Percentiles rank a stretch among this genome's conserved stretches.
Conservation (phyloP, 2,329 filamentous ascomycete genomes). For the Dissoconium aciculare region DNA sequence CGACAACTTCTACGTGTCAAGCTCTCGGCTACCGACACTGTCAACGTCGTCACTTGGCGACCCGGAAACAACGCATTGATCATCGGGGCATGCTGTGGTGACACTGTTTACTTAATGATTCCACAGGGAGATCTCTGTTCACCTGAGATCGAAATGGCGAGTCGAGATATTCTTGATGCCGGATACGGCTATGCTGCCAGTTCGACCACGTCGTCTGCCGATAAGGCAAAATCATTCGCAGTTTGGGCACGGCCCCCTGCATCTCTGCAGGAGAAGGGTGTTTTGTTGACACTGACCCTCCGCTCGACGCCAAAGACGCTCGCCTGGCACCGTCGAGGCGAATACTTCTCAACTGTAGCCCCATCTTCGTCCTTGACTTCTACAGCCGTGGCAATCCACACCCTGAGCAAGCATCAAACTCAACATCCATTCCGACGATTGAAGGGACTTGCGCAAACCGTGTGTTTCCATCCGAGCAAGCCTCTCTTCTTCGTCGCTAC, state of each 20-base stretch:
- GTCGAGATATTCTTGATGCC: constrained; percentile 62
- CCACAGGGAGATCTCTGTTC: constrained; percentile 27
- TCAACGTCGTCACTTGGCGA: constrained; percentile 80
- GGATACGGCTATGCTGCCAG: constrained; percentile 87
- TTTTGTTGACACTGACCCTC: constrained; percentile 67
- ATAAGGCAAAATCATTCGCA: constrained; percentile 54
- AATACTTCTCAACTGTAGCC: constrained; percentile 87
- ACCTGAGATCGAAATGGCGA: constrained; percentile 47
- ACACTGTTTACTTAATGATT: constrained; percentile 72
- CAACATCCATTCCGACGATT: constrained; percentile 80
- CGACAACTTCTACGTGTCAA: constrained; percentile 76
- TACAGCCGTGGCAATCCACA: constrained; percentile 83
- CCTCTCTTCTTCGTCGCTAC: constrained; percentile 94
- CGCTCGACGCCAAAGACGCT: constrained; percentile 58
- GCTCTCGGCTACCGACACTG: constrained; percentile 60
- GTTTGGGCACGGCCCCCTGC: constrained; percentile 70
- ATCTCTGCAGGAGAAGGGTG: constrained; percentile 59
- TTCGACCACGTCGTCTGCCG: constrained; percentile 38
- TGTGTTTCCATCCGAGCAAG: constrained; percentile 85
- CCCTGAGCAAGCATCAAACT: constrained; percentile 82
- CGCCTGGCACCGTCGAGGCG: constrained; percentile 84
- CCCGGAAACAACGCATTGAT: constrained; percentile 68
- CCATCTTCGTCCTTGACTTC: constrained; percentile 51
- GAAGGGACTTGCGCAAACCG: constrained; percentile 66
- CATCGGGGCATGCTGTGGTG: constrained; percentile 68